These are phyloP conservation scores for Hymenoscyphus linearis DNA, from an alignment of 2,329 filamentous ascomycete species.

Conservation along the genomic window DNA sequence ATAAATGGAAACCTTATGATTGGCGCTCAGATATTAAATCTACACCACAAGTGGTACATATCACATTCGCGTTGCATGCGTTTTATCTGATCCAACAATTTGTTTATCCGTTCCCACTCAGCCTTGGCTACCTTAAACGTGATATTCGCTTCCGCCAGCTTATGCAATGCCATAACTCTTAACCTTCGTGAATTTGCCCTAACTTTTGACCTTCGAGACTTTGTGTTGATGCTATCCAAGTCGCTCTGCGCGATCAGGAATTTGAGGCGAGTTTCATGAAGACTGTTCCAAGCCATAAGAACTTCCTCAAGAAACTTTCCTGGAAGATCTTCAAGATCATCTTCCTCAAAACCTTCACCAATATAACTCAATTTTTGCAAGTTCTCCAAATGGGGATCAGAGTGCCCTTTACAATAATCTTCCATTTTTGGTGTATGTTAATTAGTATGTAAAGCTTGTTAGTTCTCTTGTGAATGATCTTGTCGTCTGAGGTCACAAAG, in stretches of 20 bases:
- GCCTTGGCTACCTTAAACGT: background rate
- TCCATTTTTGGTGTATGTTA: background rate
- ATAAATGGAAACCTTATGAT: background rate
- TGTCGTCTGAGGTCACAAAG: no score
- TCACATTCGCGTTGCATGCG: background rate
- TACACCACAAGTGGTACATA: background rate
- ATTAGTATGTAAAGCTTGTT: background rate
- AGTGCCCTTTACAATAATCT: background rate
- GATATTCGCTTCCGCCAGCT: background rate
- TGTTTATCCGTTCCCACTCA: background rate
- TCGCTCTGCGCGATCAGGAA: background rate
- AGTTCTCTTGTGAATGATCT: no score
- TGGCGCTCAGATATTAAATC: background rate
- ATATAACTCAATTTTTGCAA: background rate
- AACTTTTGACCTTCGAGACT: no score
- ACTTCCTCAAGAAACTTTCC: background rate
- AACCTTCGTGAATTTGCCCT: no score
- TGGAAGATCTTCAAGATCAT: background rate
- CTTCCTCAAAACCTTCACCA: background rate
- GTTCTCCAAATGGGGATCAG: background rate
- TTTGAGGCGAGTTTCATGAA: background rate
- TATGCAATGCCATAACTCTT: background rate
- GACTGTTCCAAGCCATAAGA: background rate
- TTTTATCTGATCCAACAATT: background rate
- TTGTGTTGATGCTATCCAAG: background rate